These are phyloP conservation scores for Furcasterigmium sp. DNA, from an alignment of 2,329 filamentous ascomycete species.

Conservation along the genomic window DNA sequence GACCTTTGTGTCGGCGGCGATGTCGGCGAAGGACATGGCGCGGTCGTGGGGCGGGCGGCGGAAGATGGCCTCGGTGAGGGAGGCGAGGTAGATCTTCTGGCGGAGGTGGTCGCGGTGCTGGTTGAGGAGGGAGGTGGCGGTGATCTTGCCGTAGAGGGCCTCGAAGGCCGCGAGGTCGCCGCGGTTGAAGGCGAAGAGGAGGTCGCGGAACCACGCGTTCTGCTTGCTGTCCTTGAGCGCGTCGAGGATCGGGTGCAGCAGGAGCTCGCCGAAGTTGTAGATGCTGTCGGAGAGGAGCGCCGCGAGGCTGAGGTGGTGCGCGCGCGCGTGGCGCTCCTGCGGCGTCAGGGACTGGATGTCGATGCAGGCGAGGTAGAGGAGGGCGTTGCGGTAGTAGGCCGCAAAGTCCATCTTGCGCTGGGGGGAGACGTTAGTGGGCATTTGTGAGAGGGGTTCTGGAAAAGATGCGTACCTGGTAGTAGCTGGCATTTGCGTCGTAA, in stretches of 20 bases:
- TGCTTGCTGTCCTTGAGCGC: slow-evolving; percentile 65
- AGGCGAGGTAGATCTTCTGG: slow-evolving; percentile 97
- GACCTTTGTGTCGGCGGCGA: slow-evolving; percentile 89
- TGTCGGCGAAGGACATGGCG: slow-evolving; percentile 85
- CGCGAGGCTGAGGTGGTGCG: slow-evolving; percentile 88
- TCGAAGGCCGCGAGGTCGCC: slow-evolving; percentile 89
- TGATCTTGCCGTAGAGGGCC: slow-evolving; percentile 72
- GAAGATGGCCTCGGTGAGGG: slow-evolving; percentile 94
- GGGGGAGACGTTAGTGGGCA: slow-evolving; percentile 1
- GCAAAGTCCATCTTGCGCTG: slow-evolving; percentile 82
- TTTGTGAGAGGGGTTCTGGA: slow-evolving; percentile 1
- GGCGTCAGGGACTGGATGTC: slow-evolving; percentile 70
- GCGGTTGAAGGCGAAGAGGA: slow-evolving; percentile 97
- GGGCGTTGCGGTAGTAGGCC: slow-evolving; percentile 93
- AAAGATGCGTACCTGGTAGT: slow-evolving; percentile 66
- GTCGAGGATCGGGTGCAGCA: slow-evolving; percentile 93
- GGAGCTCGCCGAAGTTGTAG: slow-evolving; percentile 99
- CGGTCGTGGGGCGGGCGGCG: slow-evolving; percentile 92
- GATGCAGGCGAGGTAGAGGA: slow-evolving; percentile 95
- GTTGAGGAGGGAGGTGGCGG: slow-evolving; percentile 72
- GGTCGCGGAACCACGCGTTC: slow-evolving; percentile 83
- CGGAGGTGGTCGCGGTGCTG: slow-evolving; percentile 80
- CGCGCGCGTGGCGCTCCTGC: slow-evolving; percentile 73
- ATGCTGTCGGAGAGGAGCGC: slow-evolving; percentile 91
- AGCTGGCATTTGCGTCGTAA: slow-evolving; percentile 91